Evolutionary conservation across 192 early-diverging fungal species (phyloP).

Genomic region (Dispira simplex): DNA sequence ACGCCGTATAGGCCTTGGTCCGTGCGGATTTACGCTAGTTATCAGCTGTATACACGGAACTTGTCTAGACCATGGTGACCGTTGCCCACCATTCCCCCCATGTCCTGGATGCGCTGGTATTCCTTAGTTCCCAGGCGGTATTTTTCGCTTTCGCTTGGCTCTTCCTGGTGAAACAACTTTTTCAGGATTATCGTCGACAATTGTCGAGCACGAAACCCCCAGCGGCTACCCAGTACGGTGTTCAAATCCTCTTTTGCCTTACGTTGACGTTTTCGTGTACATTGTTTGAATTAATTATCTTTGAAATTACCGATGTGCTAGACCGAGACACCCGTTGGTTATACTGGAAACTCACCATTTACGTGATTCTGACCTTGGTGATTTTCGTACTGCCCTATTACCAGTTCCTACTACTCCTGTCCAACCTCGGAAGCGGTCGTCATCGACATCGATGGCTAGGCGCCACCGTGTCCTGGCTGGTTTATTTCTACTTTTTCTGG

Average conservation of each 20-base stretch:
- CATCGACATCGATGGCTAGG: not conserved
- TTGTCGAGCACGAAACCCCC: slow-evolving; percentile 16
- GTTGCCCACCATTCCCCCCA: not conserved
- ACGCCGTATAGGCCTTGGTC: too few relatives aligned
- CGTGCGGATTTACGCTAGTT: too few relatives aligned
- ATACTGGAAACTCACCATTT: slow-evolving; percentile 57
- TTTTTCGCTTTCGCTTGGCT: slow-evolving; percentile 59
- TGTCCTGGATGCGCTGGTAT: slow-evolving; percentile 31
- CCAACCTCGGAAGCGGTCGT: slow-evolving; percentile 11
- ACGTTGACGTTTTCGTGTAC: slow-evolving; percentile 59
- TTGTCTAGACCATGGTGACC: too few relatives aligned
- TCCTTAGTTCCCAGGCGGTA: slow-evolving; percentile 39
- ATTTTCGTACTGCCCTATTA: slow-evolving; percentile 59
- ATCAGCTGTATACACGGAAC: too few relatives aligned
- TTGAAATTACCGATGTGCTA: slow-evolving; percentile 61
- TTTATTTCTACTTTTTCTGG: slow-evolving; percentile 42
- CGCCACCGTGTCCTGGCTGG: slow-evolving; percentile 21
- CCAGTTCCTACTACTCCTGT: slow-evolving; percentile 48
- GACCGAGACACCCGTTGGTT: slow-evolving; percentile 51
- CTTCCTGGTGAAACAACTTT: slow-evolving; percentile 50
- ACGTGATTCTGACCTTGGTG: slow-evolving; percentile 47
- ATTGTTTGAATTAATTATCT: slow-evolving; percentile 68
- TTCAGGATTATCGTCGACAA: slow-evolving; percentile 47
- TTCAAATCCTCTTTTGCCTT: slow-evolving; percentile 57
- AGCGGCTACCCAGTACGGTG: slow-evolving; percentile 33